Evolutionary conservation across 164 flowering plant genomes (phyloP).

Genomic region (Liriodendron chinense): DNA sequence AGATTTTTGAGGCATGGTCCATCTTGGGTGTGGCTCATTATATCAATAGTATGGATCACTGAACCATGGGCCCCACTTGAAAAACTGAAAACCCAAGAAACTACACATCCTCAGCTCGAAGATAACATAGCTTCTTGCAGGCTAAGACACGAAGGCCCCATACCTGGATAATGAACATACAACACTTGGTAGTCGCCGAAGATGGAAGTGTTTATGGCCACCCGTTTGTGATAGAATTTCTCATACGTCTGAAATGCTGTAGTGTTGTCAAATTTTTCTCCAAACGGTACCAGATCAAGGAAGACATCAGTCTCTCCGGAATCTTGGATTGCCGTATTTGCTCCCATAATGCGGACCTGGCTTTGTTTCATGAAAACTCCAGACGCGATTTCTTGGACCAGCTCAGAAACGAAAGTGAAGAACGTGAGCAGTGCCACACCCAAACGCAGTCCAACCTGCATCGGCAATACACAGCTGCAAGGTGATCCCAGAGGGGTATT

Average conservation of each 20-base stretch:
- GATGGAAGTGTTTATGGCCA: conserved; percentile 36
- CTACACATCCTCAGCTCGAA: background rate
- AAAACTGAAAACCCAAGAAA: background rate
- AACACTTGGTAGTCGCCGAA: conserved; percentile 72
- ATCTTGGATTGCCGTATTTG: conserved; percentile 63
- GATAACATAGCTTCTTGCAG: background rate
- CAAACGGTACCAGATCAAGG: conserved; percentile 66
- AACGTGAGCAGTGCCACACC: conserved; percentile 69
- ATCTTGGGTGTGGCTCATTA: background rate
- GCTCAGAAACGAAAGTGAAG: conserved; percentile 77
- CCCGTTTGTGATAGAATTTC: conserved; percentile 63
- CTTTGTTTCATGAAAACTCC: conserved; percentile 76
- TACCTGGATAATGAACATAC: conserved; percentile 74
- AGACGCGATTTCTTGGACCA: conserved; percentile 60
- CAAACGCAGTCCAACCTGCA: conserved; percentile 69
- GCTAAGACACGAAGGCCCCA: background rate
- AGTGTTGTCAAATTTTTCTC: conserved; percentile 50
- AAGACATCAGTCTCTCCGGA: conserved; percentile 60
- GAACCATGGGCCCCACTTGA: background rate
- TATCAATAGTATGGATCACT: background rate
- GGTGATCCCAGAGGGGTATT: conserved; percentile 79
- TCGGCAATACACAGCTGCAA: conserved; percentile 72
- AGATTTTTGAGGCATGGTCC: background rate
- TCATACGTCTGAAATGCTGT: conserved; percentile 50
- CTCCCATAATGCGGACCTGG: conserved; percentile 74